Evolutionary conservation across 2,329 filamentous ascomycete species (phyloP).

Genomic region (Macroventuria anomochaeta): DNA sequence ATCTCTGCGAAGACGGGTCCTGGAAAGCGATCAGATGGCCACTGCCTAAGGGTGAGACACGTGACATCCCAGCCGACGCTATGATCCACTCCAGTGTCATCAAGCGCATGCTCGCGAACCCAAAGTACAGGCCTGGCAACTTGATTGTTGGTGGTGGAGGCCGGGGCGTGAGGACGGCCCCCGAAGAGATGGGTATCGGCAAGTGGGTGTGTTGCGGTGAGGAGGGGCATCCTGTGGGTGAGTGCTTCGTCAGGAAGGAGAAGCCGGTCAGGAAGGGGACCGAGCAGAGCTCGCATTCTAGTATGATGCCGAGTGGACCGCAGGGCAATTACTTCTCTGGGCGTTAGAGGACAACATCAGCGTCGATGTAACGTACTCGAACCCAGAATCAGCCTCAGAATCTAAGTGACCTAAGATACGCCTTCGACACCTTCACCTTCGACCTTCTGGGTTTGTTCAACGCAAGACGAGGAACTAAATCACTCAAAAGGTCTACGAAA

Average conservation of each 20-base stretch:
- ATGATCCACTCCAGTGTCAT: conserved; percentile 78
- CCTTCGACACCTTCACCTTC: too few species aligned
- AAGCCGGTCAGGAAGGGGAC: conserved; percentile 30
- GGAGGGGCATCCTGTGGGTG: conserved; percentile 71
- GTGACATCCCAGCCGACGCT: conserved; percentile 75
- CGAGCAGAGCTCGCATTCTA: conserved; percentile 11
- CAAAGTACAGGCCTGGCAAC: conserved; percentile 76
- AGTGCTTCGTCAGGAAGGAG: conserved; percentile 63
- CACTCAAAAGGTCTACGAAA: too few species aligned
- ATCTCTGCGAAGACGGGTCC: conserved; percentile 71
- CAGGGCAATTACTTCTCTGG: conserved; percentile 13
- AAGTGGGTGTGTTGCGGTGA: conserved; percentile 73
- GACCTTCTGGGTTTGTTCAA: too few species aligned
- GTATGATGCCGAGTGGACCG: conserved; percentile 8
- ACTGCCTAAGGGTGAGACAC: conserved; percentile 75
- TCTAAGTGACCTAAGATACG: too few species aligned
- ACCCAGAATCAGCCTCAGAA: too few species aligned
- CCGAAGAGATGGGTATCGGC: conserved; percentile 69
- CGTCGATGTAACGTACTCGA: too few species aligned
- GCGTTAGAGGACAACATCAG: too few species aligned
- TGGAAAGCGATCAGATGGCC: conserved; percentile 86
- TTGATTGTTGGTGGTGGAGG: conserved; percentile 81
- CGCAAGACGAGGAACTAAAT: too few species aligned
- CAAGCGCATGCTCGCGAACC: conserved; percentile 69
- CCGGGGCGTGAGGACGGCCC: conserved; percentile 68